Percentiles rank a stretch among this genome's conserved stretches.
phyloP scores from a whole-genome alignment of 768 basidiomycete species.

The Galerina marginata region DNA sequence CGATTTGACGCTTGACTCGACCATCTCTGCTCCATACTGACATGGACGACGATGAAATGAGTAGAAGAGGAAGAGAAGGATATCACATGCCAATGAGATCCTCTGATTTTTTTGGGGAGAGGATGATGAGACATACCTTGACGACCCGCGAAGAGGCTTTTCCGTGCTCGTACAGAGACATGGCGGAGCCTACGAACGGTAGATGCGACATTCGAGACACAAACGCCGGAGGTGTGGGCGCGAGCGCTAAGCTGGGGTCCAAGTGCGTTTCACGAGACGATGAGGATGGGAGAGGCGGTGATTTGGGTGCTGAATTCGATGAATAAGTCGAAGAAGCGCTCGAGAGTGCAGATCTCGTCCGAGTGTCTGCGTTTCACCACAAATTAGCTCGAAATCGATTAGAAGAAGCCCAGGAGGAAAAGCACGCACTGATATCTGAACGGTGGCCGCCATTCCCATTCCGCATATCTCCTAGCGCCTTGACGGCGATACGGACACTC shows the following conservation, averaged over 20 bases:
- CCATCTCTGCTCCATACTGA: conserved; percentile 87
- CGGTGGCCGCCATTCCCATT: conserved; percentile 38
- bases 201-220: conserved; percentile 65
- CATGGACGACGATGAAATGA: neutral
- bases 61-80: neutral
- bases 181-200: conserved; percentile 74
- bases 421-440: neutral
- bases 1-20: conserved; percentile 82
- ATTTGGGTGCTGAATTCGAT: conserved; percentile 13
- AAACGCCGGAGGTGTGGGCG: conserved; percentile 33
- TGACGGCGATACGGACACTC: conserved; percentile 78
- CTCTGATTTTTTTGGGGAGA: neutral
- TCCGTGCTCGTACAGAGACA: conserved; percentile 79
- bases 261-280: neutral
- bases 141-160: conserved; percentile 86
- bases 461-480: conserved; percentile 81
- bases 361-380: no score
- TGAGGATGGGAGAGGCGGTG: conserved; percentile 6
- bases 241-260: neutral
- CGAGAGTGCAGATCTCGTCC: no score
- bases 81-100: conserved; percentile 22
- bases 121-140: conserved; percentile 56
- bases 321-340: neutral
- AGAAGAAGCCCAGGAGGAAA: neutral
- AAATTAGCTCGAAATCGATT: neutral